Evolutionary conservation across 768 basidiomycete genomes (phyloP).

Genomic region (Boletus rufocinnamomeus): DNA sequence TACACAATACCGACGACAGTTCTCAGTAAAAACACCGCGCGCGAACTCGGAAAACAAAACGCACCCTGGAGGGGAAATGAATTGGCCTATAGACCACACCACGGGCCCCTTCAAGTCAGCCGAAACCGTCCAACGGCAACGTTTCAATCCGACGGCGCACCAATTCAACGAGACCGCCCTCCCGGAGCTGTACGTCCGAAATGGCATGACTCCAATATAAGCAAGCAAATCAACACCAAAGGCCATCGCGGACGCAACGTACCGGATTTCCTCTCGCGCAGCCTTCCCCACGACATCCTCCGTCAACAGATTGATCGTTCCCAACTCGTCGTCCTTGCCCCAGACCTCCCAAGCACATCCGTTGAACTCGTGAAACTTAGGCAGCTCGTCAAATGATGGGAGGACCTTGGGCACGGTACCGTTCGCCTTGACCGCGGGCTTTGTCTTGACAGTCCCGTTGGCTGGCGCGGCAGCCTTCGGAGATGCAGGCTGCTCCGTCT

Average conservation of each 20-base stretch:
- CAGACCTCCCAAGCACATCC: conserved; percentile 74
- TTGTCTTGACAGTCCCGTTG: not conserved
- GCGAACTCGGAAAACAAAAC: conserved; percentile 1
- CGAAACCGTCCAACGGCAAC: not conserved
- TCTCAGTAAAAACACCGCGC: not conserved
- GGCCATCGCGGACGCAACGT: conserved; percentile 26
- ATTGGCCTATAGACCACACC: conserved; percentile 49
- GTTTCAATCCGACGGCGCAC: conserved; percentile 37
- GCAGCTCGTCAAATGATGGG: conserved; percentile 51
- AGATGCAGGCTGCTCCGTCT: conserved; percentile 10
- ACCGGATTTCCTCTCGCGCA: conserved; percentile 59
- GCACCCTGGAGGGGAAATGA: conserved; percentile 64
- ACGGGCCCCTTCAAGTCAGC: not conserved
- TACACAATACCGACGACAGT: conserved; percentile 24
- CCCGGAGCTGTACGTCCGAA: conserved; percentile 43
- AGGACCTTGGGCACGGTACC: conserved; percentile 33
- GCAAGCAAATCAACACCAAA: not conserved
- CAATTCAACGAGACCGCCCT: conserved; percentile 62
- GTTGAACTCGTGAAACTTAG: conserved; percentile 40
- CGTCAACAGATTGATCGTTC: conserved; percentile 67
- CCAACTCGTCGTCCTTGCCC: conserved; percentile 65
- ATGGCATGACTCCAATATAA: not conserved
- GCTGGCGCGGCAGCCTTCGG: not conserved
- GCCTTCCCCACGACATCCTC: conserved; percentile 60
- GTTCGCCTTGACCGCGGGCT: not conserved